A percentile compares a stretch with the other conserved stretches of the same genome.
Evolutionary conservation across 257 asterid species (phyloP).

Genomic region (Jaltomata sinuosa): DNA sequence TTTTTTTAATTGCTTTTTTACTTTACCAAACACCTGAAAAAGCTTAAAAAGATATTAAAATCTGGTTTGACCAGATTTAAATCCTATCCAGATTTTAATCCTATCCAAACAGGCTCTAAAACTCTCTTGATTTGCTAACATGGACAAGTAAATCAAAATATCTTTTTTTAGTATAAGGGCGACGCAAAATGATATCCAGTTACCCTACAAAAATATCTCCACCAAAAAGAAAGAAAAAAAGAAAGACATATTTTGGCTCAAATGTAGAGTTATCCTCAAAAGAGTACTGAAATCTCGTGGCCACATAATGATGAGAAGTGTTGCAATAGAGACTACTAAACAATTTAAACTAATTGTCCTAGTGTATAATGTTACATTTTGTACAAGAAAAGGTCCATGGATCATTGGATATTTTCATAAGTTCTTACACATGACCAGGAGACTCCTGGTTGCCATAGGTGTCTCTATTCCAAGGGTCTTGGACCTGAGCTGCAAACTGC

Average conservation of each 20-base stretch:
- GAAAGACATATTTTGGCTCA: not conserved
- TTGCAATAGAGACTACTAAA: not conserved
- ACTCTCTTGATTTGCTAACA: no score
- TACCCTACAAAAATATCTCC: not conserved
- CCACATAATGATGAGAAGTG: not conserved
- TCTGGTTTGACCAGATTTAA: no score
- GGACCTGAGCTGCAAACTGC: conserved; percentile 90
- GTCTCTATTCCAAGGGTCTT: conserved; percentile 41
- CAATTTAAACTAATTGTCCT: not conserved
- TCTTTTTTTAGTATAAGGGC: no score
- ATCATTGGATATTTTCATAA: not conserved
- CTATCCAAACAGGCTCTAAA: no score
- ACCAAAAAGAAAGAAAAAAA: no score
- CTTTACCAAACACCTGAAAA: no score
- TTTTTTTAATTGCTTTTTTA: no score
- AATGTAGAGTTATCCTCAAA: not conserved
- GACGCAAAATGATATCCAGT: no score
- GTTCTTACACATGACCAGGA: conserved; percentile 21
- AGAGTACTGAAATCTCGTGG: not conserved
- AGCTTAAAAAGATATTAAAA: no score
- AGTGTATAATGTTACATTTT: not conserved
- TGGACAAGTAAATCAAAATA: no score
- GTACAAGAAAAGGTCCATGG: not conserved
- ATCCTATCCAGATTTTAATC: no score
- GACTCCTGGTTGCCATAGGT: conserved; percentile 39